Percentiles rank a stretch among this genome's conserved stretches.
Evolutionary conservation across 805 yeast species (phyloP).

Genomic region (Ogataea nitratoaversa): DNA sequence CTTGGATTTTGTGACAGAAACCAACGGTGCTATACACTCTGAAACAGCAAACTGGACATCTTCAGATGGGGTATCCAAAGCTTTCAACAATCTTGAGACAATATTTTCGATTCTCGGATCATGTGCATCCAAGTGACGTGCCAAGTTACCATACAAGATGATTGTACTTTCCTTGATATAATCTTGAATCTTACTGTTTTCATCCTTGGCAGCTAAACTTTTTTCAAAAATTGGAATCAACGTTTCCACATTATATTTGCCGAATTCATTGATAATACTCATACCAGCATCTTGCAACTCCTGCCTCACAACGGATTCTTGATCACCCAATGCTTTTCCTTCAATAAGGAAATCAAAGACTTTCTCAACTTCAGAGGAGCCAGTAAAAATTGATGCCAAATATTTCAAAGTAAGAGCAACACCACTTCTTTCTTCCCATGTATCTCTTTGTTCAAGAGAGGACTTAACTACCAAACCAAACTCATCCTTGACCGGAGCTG

Average conservation of each 20-base stretch:
- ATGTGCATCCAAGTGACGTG: conserved; percentile 66
- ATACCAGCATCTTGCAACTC: conserved; percentile 90
- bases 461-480: conserved; percentile 73
- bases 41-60: conserved; percentile 87
- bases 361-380: conserved; percentile 39
- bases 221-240: conserved; percentile 79
- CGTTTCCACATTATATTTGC: conserved; percentile 60
- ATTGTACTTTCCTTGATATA: conserved; percentile 73
- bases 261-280: conserved; percentile 61
- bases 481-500: conserved; percentile 71
- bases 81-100: conserved; percentile 62
- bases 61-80: conserved; percentile 84
- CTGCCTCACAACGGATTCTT: conserved; percentile 65
- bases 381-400: conserved; percentile 45
- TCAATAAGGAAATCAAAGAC: conserved; percentile 57
- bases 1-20: conserved; percentile 47
- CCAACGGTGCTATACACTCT: conserved; percentile 81
- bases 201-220: conserved; percentile 49
- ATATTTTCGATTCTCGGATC: conserved; percentile 67
- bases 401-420: conserved; percentile 63
- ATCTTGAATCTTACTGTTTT: conserved; percentile 48
- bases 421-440: conserved; percentile 85
- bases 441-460: conserved; percentile 58
- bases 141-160: conserved; percentile 86
- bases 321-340: conserved; percentile 69